Evolutionary conservation across 2,329 filamentous ascomycete species (phyloP), one percentile per base, ranked within the genome.

Genomic region (Amauroascus niger): DNA sequence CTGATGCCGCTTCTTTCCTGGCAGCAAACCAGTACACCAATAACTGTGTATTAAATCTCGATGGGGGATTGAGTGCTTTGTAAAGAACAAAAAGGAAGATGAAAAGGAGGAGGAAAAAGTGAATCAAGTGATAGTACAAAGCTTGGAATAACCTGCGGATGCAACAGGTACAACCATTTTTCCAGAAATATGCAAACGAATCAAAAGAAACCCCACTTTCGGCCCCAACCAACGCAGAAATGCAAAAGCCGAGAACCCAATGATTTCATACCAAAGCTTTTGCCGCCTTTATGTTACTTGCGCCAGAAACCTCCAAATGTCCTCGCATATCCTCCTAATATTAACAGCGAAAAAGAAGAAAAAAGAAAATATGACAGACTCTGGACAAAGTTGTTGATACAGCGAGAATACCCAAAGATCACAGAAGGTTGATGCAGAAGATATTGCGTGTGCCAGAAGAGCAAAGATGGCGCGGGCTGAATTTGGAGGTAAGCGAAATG

Each of bases 1-100:
- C 88, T n/a, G 82, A 90, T 63, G 88, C 88, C 52, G 87, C 85
- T 45, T 65, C 84, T 26, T 95, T 94, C 67, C 76, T 95, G 14
- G 84, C 81, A 28, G 77, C 77, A 45, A 95, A 93, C 67, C 73
- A 79, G 58, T 95, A 91, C 69, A 86, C 88, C 53, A 91, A 91
- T 67, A 94, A 94, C 60, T 93, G 87, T 67, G 77, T 90, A 49
- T 75, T 95, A 49, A 93, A 90, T 67, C 75, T 95, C 26, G 89
- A 95, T 68, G 89, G 89, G 14, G 89, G 89, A 1, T 68, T 94
- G 60, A 89, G 86, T 67, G 86, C 86, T 49, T 61, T 71, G 49
- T 86, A 66, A 46, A 14, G 6, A 35, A 22, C 16, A 20, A 54
- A 49, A 13, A 48, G 28, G 18, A 6, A 48, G 40, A 51, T 26